Percentiles rank a stretch among this genome's conserved stretches.
These are phyloP conservation scores for Domatiomyces globalis DNA, from an alignment of 2,329 filamentous ascomycete species.

Conservation along the genomic window DNA sequence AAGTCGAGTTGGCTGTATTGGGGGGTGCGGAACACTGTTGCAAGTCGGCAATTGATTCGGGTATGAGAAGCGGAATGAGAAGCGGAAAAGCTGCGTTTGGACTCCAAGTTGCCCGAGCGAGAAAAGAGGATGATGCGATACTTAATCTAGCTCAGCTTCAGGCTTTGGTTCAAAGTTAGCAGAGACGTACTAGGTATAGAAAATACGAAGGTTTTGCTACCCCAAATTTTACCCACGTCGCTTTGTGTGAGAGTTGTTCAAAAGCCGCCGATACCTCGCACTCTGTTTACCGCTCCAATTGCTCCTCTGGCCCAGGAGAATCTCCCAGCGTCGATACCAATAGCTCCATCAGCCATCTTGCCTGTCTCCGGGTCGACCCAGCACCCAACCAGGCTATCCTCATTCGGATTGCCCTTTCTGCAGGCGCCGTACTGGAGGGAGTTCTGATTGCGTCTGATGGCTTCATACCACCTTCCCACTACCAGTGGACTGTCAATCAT, in stretches of 20 bases:
- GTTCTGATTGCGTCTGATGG: constrained; percentile 51
- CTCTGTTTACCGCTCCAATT: constrained; percentile 43
- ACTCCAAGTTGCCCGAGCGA: too few relatives aligned
- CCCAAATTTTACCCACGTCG: too few relatives aligned
- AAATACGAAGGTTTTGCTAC: too few relatives aligned
- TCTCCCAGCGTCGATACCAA: constrained; percentile 39
- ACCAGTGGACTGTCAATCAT: constrained; percentile 53
- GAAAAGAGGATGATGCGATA: too few relatives aligned
- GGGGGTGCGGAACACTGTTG: not conserved
- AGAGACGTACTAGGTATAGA: too few relatives aligned
- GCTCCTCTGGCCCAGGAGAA: constrained; percentile 47
- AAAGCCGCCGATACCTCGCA: constrained; percentile 44
- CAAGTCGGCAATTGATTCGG: too few relatives aligned
- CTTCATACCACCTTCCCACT: constrained; percentile 50
- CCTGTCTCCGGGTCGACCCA: constrained; percentile 43
- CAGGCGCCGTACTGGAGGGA: constrained; percentile 46
- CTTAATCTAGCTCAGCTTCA: too few relatives aligned
- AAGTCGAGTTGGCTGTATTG: not conserved
- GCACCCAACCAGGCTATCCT: constrained; percentile 36
- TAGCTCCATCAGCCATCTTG: constrained; percentile 34
- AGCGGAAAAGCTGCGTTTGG: too few relatives aligned
- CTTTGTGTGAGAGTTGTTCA: constrained; percentile 16
- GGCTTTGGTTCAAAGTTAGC: too few relatives aligned
- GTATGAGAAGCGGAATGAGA: too few relatives aligned
- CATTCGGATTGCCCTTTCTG: constrained; percentile 22